Conservation (phyloP, 2,329 filamentous ascomycete species). For the Venturia carpophila region DNA sequence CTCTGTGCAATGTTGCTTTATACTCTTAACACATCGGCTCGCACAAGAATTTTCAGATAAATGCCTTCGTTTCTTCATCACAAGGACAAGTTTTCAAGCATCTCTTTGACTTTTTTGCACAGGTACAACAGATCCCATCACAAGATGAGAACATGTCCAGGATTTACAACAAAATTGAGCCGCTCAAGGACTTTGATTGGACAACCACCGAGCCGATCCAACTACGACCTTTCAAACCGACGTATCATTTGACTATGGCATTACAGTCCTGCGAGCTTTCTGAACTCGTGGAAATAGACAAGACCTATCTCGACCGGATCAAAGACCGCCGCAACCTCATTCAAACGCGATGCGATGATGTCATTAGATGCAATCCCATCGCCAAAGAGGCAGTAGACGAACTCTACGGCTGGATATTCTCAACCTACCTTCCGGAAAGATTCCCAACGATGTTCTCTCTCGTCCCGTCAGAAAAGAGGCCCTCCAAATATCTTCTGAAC, state of each 20-base stretch:
- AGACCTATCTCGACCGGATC: conserved; percentile 48
- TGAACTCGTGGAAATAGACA: conserved; percentile 52
- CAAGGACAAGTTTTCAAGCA: neutral
- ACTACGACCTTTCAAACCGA: conserved; percentile 51
- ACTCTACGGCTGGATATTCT: conserved; percentile 48
- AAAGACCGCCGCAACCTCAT: conserved; percentile 43
- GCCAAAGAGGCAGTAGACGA: conserved; percentile 45
- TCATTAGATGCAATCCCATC: conserved; percentile 32
- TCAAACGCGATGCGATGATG: conserved; percentile 35
- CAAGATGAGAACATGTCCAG: conserved; percentile 18
- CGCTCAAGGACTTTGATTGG: conserved; percentile 46
- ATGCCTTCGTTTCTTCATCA: neutral
- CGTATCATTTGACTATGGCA: conserved; percentile 56
- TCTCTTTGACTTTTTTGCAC: neutral
- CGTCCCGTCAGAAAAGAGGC: conserved; percentile 23
- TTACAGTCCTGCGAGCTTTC: conserved; percentile 46
- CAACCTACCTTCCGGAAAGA: conserved; percentile 48
- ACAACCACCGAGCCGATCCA: conserved; percentile 44
- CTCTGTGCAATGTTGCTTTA: too few species aligned
- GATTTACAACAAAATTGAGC: conserved; percentile 36
- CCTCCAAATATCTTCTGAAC: conserved; percentile 35
- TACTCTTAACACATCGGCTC: too few species aligned
- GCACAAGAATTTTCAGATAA: too few species aligned
- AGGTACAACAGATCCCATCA: neutral
- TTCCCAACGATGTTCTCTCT: conserved; percentile 48